Conservation (phyloP, 371 early-diverging fungal genomes). For the Syncephalastrum sp. region DNA sequence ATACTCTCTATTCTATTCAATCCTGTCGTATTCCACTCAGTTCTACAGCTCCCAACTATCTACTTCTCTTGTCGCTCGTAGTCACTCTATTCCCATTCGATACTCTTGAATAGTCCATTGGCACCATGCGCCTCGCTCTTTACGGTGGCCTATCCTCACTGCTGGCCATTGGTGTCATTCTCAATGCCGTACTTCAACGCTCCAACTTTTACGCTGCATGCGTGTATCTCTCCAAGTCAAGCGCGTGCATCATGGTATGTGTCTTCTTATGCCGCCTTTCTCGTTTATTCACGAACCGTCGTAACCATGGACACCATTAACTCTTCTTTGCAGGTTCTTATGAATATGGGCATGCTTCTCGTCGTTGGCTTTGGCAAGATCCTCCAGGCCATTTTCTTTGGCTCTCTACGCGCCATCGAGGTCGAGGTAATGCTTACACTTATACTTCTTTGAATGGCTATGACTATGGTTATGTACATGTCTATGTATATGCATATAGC, state of each 20-base stretch:
- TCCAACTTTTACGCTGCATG: slow-evolving; percentile 88
- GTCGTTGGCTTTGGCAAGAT: slow-evolving; percentile 76
- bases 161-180: slow-evolving; percentile 70
- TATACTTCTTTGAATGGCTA: no score
- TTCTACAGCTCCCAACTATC: no score
- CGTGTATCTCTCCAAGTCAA: slow-evolving; percentile 83
- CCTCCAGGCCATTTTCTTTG: slow-evolving; percentile 85
- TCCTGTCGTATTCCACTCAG: no score
- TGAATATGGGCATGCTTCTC: slow-evolving; percentile 80
- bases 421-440: slow-evolving; percentile 62
- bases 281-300: no score
- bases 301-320: no score
- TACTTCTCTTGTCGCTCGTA: no score
- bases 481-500: no score
- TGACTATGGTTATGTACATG: no score
- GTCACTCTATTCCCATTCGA: no score
- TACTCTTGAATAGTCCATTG: not conserved
- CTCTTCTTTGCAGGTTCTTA: slow-evolving; percentile 52
- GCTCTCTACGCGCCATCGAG: slow-evolving; percentile 86
- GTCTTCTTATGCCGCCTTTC: not conserved
- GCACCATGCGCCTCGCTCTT: slow-evolving; percentile 68
- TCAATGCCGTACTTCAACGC: slow-evolving; percentile 72
- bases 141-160: slow-evolving; percentile 74
- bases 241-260: slow-evolving; percentile 80
- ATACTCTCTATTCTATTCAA: no score